Base-by-base conservation (phyloP, 306 rosid genomes). In the Ceratonia siliqua region DNA sequence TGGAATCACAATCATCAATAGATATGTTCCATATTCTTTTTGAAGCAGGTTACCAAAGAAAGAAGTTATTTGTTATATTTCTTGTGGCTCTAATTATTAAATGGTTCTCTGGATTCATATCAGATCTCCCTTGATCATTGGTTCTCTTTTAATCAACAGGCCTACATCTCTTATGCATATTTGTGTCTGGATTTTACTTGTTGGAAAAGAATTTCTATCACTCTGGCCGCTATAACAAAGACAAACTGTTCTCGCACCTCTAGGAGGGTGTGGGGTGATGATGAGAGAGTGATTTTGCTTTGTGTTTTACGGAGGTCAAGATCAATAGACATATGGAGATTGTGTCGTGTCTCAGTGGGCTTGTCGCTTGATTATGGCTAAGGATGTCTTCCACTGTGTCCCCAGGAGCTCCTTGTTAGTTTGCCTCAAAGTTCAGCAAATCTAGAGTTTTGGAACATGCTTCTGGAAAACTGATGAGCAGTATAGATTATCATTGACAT, bases 361-460 rank as follows among this genome's bases (percentile, higher is more conserved):
- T 83, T 89, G 75, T 87, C 91, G 1, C 81, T 91, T 73, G 98
- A 93, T 89, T 93, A 93, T 81, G 98, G 98, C 92, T 93, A 93
- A 93, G 86, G 83, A 56, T 78, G 68, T 45, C 71, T 11, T 38
- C 67, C 73, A 70, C 73, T 83, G 32, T 81, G 52, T 64, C 52
- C 62, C 70, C 33, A 52, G 89, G 86, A 83, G 87, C 74, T 73
- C 72, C 82, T 42, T 82, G 56, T 43, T 78, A 54, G 52, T 59
- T 73, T 72, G 21, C 54, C 8, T 5, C 27, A 73, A 32, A 53
- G 65, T 43, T 10, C 56, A 36, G 76, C 57, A 73, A 55, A 74
- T 38, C 62, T 71, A 43, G 52, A 35, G 48, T 42, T 63, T 76
- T 74, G 64, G 48, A 65, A 79, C 68, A 58, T 33, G 87, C 81